phyloP scores from a whole-genome alignment of 148 eudicot genomes.

The Simmondsia chinensis region DNA sequence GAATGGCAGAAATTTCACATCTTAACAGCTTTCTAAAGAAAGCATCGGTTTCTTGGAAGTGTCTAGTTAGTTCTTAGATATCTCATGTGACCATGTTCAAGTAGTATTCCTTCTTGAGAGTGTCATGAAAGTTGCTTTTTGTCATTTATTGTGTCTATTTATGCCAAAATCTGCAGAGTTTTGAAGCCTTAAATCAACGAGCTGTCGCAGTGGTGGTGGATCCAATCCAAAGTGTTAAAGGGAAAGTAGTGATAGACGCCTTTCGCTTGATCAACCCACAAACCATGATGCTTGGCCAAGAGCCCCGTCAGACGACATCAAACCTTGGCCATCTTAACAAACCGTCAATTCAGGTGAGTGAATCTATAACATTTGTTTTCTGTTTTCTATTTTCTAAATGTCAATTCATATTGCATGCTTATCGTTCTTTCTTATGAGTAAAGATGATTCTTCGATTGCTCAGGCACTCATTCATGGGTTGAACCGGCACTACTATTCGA shows the following conservation, averaged over 20 bases:
- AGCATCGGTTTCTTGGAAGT: too few species aligned
- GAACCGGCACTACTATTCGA: constrained; percentile 92
- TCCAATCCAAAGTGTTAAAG: constrained; percentile 97
- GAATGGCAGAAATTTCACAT: too few species aligned
- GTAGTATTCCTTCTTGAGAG: too few species aligned
- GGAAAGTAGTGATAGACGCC: constrained; percentile 96
- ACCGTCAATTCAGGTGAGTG: constrained; percentile 85
- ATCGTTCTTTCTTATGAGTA: too few species aligned
- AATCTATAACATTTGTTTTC: neutral
- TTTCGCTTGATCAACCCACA: constrained; percentile 95
- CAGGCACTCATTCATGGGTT: constrained; percentile 97
- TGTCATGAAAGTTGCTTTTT: too few species aligned
- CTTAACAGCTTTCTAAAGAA: too few species aligned
- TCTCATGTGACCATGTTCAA: too few species aligned
- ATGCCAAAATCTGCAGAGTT: constrained; percentile 48
- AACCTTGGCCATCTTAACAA: constrained; percentile 95
- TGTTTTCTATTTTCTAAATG: neutral
- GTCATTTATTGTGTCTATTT: neutral
- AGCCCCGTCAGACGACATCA: constrained; percentile 94
- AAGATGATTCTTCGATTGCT: constrained; percentile 7
- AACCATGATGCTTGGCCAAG: constrained; percentile 99
- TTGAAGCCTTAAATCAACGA: constrained; percentile 90
- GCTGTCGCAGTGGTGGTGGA: constrained; percentile 99
- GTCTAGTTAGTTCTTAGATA: too few species aligned
- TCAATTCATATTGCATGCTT: too few species aligned